Conservation (phyloP, 768 basidiomycete genomes). For the Termitomyces sp. region DNA sequence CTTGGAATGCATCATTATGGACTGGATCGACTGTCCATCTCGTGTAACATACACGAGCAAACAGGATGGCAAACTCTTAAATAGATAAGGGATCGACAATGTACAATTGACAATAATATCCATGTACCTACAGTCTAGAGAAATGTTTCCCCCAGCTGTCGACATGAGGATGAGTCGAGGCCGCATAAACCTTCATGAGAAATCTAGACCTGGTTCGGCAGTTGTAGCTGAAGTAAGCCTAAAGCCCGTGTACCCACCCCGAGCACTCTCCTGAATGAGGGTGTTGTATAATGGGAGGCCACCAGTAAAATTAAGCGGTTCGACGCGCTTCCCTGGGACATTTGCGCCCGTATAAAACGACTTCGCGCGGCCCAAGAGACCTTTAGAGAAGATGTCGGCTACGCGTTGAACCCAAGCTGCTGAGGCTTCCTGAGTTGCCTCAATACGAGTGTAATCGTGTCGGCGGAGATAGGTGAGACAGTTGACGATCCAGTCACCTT, state of each 20-base stretch:
- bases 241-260: conserved; percentile 17
- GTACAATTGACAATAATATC: not conserved
- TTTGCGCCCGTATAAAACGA: conserved; percentile 27
- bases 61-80: no score
- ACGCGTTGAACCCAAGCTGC: conserved; percentile 14
- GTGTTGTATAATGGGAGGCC: conserved; percentile 20
- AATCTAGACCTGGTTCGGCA: not conserved
- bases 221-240: not conserved
- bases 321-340: conserved; percentile 21
- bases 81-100: no score
- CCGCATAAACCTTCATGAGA: not conserved
- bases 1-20: no score
- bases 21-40: no score
- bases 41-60: no score
- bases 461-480: conserved; percentile 18
- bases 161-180: not conserved
- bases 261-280: conserved; percentile 16
- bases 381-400: conserved; percentile 11
- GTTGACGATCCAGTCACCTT: conserved; percentile 24
- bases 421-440: conserved; percentile 15
- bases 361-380: conserved; percentile 19
- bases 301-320: conserved; percentile 23
- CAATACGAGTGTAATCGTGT: conserved; percentile 12
- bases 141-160: not conserved
- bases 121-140: not conserved